Evolutionary conservation across 2,329 filamentous ascomycete species (phyloP).

Genomic region (Plenodomus lindquistii): DNA sequence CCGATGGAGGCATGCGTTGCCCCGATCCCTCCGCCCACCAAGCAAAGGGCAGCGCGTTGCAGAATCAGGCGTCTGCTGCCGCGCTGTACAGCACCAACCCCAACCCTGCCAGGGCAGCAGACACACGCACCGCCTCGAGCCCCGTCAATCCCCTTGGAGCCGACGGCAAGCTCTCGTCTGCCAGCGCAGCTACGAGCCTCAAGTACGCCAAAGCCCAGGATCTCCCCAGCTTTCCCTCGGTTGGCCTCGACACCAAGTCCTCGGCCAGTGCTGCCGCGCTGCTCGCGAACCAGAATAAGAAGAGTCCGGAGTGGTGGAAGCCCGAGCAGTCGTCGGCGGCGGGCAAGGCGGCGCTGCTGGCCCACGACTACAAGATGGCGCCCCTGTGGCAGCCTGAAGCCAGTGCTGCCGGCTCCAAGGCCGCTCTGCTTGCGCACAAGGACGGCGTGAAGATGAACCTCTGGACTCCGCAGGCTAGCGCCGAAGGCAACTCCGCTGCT

Average conservation of each 20-base stretch:
- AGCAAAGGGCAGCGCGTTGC: conserved; percentile 43
- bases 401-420: conserved; percentile 71
- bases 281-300: conserved; percentile 73
- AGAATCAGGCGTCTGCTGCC: conserved; percentile 62
- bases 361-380: conserved; percentile 64
- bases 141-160: conserved; percentile 49
- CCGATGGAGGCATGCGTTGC: conserved; percentile 31
- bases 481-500: conserved; percentile 69
- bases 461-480: conserved; percentile 55
- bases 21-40: conserved; percentile 52
- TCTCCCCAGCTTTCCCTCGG: conserved; percentile 73
- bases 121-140: conserved; percentile 31
- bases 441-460: conserved; percentile 57
- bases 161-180: conserved; percentile 61
- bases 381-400: conserved; percentile 66
- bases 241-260: conserved; percentile 60
- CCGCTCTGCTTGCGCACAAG: conserved; percentile 68
- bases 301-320: conserved; percentile 67
- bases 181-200: conserved; percentile 63
- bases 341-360: conserved; percentile 61
- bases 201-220: conserved; percentile 74
- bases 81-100: conserved; percentile 60
- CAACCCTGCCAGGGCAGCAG: conserved; percentile 26
- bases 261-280: conserved; percentile 76
- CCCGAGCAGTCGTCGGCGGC: conserved; percentile 62